Evolutionary conservation across 257 asterid genomes (phyloP).

Genomic region (Echites panduratus): DNA sequence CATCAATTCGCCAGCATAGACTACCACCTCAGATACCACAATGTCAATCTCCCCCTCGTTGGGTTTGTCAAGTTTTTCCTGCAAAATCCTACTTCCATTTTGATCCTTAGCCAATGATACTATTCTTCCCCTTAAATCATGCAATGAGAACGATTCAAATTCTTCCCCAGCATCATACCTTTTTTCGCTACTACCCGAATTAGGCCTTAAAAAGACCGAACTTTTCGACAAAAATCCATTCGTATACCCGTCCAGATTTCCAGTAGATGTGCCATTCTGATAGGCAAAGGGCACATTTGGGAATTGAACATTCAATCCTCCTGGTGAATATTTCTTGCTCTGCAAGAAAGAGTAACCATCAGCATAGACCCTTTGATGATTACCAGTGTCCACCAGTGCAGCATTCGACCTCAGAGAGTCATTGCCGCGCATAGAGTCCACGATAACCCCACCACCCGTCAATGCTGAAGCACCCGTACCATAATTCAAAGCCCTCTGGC

Average conservation of each 20-base stretch:
- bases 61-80: constrained; percentile 33
- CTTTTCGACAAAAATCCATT: background rate
- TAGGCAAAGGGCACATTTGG: constrained; percentile 21
- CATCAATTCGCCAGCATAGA: constrained; percentile 32
- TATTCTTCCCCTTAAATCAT: constrained; percentile 36
- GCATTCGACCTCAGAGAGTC: constrained; percentile 6
- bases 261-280: constrained; percentile 8
- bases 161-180: constrained; percentile 10
- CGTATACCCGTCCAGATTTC: background rate
- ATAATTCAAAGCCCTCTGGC: constrained; percentile 23
- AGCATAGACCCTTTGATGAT: constrained; percentile 8
- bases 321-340: constrained; percentile 33
- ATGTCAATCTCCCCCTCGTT: constrained; percentile 33
- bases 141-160: constrained; percentile 15
- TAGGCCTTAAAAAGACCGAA: background rate
- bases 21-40: constrained; percentile 37
- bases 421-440: background rate
- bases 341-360: constrained; percentile 45
- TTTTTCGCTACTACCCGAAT: constrained; percentile 10
- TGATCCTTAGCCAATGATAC: constrained; percentile 36
- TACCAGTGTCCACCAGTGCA: background rate
- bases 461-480: background rate
- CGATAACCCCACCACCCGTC: constrained; percentile 5
- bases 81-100: constrained; percentile 34
- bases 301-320: constrained; percentile 9